phyloP scores from a whole-genome alignment of 169 alveolate genomes.

The Blepharisma undulans region DNA sequence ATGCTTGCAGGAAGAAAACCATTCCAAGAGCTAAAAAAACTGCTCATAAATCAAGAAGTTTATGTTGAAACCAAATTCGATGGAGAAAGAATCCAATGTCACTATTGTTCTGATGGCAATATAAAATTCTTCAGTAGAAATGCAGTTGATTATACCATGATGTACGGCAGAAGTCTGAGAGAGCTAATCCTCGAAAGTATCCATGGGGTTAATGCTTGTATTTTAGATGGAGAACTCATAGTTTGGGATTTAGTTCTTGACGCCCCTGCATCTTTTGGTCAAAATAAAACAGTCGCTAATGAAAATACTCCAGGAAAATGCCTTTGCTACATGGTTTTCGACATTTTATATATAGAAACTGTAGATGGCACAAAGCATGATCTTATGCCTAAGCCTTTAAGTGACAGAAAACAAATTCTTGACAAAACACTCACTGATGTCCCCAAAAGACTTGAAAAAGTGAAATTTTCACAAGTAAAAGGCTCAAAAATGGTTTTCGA shows the following conservation, averaged over 20 bases:
- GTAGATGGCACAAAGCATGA: conserved; percentile 46
- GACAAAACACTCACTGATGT: conserved; percentile 50
- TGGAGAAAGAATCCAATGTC: conserved; percentile 80
- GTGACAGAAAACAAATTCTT: conserved; percentile 70
- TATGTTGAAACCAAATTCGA: conserved; percentile 76
- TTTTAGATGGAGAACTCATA: conserved; percentile 80
- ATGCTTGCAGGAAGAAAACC: conserved; percentile 73
- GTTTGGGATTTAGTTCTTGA: conserved; percentile 66
- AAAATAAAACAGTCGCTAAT: conserved; percentile 74
- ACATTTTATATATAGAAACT: conserved; percentile 59
- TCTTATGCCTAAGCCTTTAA: conserved; percentile 63
- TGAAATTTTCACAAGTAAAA: conserved; percentile 51
- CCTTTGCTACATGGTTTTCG: conserved; percentile 68
- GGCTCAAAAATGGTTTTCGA: conserved; percentile 66
- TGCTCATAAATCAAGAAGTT: conserved; percentile 39
- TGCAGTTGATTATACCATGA: conserved; percentile 61
- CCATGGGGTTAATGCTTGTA: conserved; percentile 57
- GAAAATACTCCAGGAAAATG: conserved; percentile 60
- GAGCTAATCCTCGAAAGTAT: neutral
- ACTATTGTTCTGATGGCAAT: conserved; percentile 57
- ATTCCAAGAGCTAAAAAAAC: conserved; percentile 51
- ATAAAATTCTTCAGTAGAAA: conserved; percentile 70
- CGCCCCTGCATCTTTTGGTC: conserved; percentile 67
- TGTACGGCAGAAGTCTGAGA: conserved; percentile 66
- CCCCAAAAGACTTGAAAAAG: conserved; percentile 65